Evolutionary conservation across 768 basidiomycete genomes (phyloP).

Genomic region (Lactarius tabidus): DNA sequence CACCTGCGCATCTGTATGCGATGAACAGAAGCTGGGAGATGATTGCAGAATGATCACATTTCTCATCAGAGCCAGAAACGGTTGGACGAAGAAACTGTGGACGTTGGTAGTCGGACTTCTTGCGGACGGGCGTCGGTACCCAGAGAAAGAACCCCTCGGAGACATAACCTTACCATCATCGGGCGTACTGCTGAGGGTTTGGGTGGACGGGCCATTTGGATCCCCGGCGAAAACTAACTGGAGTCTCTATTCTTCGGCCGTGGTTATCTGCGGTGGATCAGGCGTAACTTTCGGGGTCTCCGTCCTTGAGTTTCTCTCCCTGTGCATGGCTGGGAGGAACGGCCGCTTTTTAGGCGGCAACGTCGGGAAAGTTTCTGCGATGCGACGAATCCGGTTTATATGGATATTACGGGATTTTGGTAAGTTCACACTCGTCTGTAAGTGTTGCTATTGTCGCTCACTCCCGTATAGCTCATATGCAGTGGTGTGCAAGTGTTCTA

Average conservation of each 20-base stretch:
- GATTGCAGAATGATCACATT: slow-evolving; percentile 56
- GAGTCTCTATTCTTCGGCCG: slow-evolving; percentile 52
- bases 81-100: slow-evolving; percentile 68
- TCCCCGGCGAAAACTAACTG: slow-evolving; percentile 56
- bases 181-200: slow-evolving; percentile 53
- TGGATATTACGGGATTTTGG: slow-evolving; percentile 78
- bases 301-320: slow-evolving; percentile 59
- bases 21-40: slow-evolving; percentile 41
- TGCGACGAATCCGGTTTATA: slow-evolving; percentile 60
- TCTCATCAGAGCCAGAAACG: slow-evolving; percentile 63
- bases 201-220: slow-evolving; percentile 68
- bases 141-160: slow-evolving; percentile 33
- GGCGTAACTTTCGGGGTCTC: slow-evolving; percentile 71
- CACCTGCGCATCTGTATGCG: slow-evolving; percentile 60
- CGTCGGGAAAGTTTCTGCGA: slow-evolving; percentile 40
- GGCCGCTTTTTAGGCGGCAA: slow-evolving; percentile 46
- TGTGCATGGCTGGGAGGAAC: slow-evolving; percentile 54
- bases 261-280: slow-evolving; percentile 68
- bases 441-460: background rate
- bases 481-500: slow-evolving; percentile 68
- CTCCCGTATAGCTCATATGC: slow-evolving; percentile 53
- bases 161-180: slow-evolving; percentile 35
- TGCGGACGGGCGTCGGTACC: slow-evolving; percentile 31
- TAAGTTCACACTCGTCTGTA: slow-evolving; percentile 35
- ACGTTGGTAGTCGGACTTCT: slow-evolving; percentile 43